Conservation (phyloP, 2,329 filamentous ascomycete species). For the Cladosporium sp. region DNA sequence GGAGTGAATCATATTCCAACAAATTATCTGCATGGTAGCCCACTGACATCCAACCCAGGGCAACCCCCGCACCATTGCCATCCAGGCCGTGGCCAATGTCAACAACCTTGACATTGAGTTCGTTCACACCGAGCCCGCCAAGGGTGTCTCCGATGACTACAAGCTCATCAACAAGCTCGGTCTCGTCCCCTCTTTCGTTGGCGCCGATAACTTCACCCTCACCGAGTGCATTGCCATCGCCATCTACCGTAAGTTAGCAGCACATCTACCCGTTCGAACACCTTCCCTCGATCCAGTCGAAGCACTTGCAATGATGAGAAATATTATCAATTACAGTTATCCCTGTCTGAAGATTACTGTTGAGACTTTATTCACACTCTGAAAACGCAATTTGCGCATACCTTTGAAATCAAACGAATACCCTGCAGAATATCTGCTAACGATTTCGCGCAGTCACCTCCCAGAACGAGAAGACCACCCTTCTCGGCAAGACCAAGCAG, state of each 20-base stretch:
- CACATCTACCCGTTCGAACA: neutral
- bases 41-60: conserved; percentile 49
- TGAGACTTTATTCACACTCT: conserved; percentile 83
- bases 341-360: conserved; percentile 96
- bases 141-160: conserved; percentile 69
- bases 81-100: conserved; percentile 93
- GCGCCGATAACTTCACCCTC: conserved; percentile 84
- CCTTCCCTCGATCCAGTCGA: neutral
- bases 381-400: conserved; percentile 39
- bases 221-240: conserved; percentile 90
- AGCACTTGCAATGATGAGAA: conserved; percentile 62
- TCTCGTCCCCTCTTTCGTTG: conserved; percentile 90
- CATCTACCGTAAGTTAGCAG: conserved; percentile 80
- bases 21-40: neutral
- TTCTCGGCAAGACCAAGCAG: conserved; percentile 99
- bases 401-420: neutral
- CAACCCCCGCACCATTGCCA: conserved; percentile 84
- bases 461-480: conserved; percentile 99
- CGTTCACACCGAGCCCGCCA: conserved; percentile 64
- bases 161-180: conserved; percentile 78
- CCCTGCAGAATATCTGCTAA: conserved; percentile 2
- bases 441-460: conserved; percentile 69
- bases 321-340: conserved; percentile 71
- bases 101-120: conserved; percentile 91
- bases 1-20: conserved; percentile 9